phyloP scores from a whole-genome alignment of 805 yeast species.

The Danielia oregonensis region DNA sequence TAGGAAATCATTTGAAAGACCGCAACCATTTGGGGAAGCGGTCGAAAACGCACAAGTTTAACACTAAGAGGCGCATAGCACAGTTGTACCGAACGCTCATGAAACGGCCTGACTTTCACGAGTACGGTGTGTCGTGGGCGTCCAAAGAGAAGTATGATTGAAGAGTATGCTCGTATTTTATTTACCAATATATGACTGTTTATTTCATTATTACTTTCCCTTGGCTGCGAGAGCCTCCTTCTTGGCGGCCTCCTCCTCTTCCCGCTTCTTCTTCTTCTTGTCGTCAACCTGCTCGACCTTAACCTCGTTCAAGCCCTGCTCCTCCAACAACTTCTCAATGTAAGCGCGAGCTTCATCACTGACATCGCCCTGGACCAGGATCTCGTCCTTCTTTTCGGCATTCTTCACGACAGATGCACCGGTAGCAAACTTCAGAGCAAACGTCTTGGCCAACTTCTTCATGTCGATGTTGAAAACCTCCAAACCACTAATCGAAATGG shows the following conservation, averaged over 20 bases:
- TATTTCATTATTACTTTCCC: too few relatives aligned
- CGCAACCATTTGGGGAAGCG: constrained; percentile 17
- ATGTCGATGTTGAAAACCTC: constrained; percentile 86
- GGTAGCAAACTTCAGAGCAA: constrained; percentile 92
- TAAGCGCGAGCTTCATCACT: constrained; percentile 85
- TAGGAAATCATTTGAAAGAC: constrained; percentile 18
- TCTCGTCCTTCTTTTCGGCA: constrained; percentile 88
- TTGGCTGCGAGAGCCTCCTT: constrained; percentile 11
- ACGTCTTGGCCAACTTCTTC: constrained; percentile 87
- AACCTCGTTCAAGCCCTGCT: constrained; percentile 77
- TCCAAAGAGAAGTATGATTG: constrained; percentile 15
- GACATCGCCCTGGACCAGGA: constrained; percentile 91
- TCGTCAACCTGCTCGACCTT: constrained; percentile 89
- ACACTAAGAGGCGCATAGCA: constrained; percentile 18
- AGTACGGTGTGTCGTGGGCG: constrained; percentile 17
- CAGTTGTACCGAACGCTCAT: constrained; percentile 16
- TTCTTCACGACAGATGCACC: constrained; percentile 91
- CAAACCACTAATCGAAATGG: constrained; percentile 80
- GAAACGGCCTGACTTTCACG: constrained; percentile 13
- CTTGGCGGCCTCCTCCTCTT: constrained; percentile 16
- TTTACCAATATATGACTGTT: too few relatives aligned
- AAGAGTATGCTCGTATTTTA: neutral
- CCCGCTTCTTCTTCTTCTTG: constrained; percentile 58
- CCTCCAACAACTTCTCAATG: constrained; percentile 64
- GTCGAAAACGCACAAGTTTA: constrained; percentile 16